Evolutionary conservation across 352 stramenopile species (phyloP).

Genomic region (Phytopythium aichiense): DNA sequence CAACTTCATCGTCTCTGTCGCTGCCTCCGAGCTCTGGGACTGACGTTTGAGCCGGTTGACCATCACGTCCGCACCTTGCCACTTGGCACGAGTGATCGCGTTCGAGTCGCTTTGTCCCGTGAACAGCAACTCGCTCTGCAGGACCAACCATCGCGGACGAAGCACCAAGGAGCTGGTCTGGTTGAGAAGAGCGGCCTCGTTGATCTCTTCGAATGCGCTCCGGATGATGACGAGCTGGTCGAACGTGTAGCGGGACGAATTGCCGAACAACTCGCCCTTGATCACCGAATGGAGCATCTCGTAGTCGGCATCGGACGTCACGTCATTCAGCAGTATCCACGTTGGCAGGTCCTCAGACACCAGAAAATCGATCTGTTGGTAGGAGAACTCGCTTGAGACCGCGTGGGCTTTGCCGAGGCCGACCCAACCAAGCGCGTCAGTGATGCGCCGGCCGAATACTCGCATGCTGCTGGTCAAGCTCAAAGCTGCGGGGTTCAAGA

Average conservation of each 20-base stretch:
- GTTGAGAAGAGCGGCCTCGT: not conserved
- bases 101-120: not conserved
- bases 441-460: not conserved
- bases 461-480: not conserved
- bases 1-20: slow-evolving; percentile 12
- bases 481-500: not conserved
- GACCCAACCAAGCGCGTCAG: not conserved
- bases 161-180: not conserved
- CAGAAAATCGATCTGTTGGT: not conserved
- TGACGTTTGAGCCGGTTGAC: not conserved
- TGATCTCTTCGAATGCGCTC: not conserved
- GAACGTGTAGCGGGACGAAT: not conserved
- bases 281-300: not conserved
- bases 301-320: not conserved
- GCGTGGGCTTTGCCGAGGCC: not conserved
- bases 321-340: not conserved
- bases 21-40: not conserved
- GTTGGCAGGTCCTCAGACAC: not conserved
- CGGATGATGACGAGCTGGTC: slow-evolving; percentile 5
- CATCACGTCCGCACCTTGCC: not conserved
- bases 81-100: not conserved
- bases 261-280: not conserved
- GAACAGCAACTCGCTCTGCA: not conserved
- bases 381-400: not conserved
- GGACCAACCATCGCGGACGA: slow-evolving; percentile 1